Base-by-base conservation (phyloP, 1,284 basidiomycete species). In the Wallemia ichthyophaga region DNA sequence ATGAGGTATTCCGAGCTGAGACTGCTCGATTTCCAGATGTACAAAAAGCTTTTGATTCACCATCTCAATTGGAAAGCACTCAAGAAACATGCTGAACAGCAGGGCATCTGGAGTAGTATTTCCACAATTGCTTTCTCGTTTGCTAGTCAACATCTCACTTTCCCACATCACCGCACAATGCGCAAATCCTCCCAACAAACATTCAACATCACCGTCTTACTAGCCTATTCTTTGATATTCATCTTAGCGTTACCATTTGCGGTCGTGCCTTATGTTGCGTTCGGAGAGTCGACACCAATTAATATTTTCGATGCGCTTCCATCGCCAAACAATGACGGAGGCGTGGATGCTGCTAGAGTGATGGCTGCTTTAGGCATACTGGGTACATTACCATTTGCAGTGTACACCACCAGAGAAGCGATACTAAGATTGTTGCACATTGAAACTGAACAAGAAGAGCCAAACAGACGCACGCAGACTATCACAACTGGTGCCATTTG, bases 221-320 rank as follows among this genome's bases (percentile, higher is more conserved):
- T 65, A 9, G 62, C 68, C 1, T 65, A 67, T 7, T 58, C 64
- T 17, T 60, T 64, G 33, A 62, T 70, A 56, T 64, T 71, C 17
- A 60, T 66, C 23, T 63, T 72, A 15, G 61, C 65, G 25, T 65
- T 72, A 7, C 71, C 71, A 0, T 63, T 69, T 27, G 66, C 69
- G 1, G 64, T 72, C 11, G 70, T 72, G 1, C 71, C 70, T 3
- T 72, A 72, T 64, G 70, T 71, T 61, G 67, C 71, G 56, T 64
- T 71, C 25, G 64, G 23, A 31, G 37, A 17, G 60, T 53, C 21
- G 58, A 28, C 57, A 9, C 60, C 58, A 23, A 32, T 55, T 2
- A 56, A 58, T 27, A 33, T 58, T 27, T 59, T 60, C 57, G n/a
- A 60, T 61, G 23, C 62, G 59, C 32, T 63, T 60, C 63, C 21